Base-by-base conservation (phyloP, 441 rosid genomes). In the Populus hybrid region DNA sequence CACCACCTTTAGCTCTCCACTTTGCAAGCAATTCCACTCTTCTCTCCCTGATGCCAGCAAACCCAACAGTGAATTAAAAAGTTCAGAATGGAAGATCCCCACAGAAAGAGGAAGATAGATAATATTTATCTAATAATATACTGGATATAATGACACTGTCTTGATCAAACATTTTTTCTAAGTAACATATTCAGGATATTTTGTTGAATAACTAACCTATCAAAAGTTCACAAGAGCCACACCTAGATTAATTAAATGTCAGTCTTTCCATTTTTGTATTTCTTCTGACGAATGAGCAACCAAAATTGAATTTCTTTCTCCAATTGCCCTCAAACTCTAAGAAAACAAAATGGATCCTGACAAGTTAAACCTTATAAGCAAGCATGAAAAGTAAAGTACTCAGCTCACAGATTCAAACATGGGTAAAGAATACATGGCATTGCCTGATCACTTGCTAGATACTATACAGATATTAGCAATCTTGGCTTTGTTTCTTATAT, bases 1-100 rank as follows among this genome's bases (percentile, higher is more conserved):
- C 85, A 46, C 99, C 99, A 75, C 99, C 99, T 85, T 95, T 97
- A 73, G 84, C 78, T 85, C 91, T 92, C 99, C 99, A 97, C 85
- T 95, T 97, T 57, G 84, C 87, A 74, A 95, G 88, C 88, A 90
- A 86, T 76, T 92, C 97, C 50, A 83, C 88, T 80, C 99, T 90
- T 83, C 90, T 90, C 72, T 95, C 99, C 89, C 97, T 94, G 69
- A 75, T 59, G 71, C 68, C 72, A 75, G 40, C 8, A 61, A 81
- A 75, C n/a, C 32, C 71, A 71, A 67, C 24, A 66, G 38, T 16
- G 18, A 21, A 63, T 63, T 63, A 23, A 23, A 63, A 10, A 10
- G 66, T 10, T 23, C 66, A 63, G 28, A 23, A 63, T 63, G 66
- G 28, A 63, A 21, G 66, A 61, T 63, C 12, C 66, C 26, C 11